Evolutionary conservation across 768 basidiomycete species (phyloP).

Genomic region (Porpolomopsis calyptriformis): DNA sequence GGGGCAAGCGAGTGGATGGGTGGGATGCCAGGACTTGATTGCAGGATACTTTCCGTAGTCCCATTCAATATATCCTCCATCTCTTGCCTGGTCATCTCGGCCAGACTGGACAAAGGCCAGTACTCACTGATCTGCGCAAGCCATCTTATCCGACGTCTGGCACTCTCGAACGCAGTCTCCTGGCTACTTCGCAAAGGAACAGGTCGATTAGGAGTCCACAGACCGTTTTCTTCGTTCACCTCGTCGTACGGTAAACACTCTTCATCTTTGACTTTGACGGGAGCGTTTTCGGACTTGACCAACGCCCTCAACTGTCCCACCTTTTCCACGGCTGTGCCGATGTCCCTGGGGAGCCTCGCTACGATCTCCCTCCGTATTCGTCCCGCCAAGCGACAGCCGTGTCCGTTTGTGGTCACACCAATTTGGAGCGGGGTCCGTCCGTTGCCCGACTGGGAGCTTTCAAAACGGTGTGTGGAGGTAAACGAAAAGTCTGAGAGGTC

Average conservation of each 20-base stretch:
- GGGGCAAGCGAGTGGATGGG: slow-evolving; percentile 27
- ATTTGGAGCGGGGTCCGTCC: slow-evolving; percentile 53
- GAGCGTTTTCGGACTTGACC: slow-evolving; percentile 29
- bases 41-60: slow-evolving; percentile 9
- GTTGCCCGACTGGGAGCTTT: slow-evolving; percentile 34
- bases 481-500: slow-evolving; percentile 85
- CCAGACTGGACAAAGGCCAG: slow-evolving; percentile 76
- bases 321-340: slow-evolving; percentile 65
- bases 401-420: slow-evolving; percentile 83
- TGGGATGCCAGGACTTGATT: slow-evolving; percentile 7
- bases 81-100: slow-evolving; percentile 53
- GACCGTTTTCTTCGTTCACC: slow-evolving; percentile 41
- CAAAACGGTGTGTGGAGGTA: slow-evolving; percentile 75
- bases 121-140: slow-evolving; percentile 95
- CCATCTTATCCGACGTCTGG: slow-evolving; percentile 76
- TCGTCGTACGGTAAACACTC: slow-evolving; percentile 30
- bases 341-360: slow-evolving; percentile 54
- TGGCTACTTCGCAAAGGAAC: slow-evolving; percentile 39
- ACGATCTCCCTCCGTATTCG: slow-evolving; percentile 79
- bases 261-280: slow-evolving; percentile 10
- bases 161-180: slow-evolving; percentile 34
- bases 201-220: slow-evolving; percentile 58
- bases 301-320: slow-evolving; percentile 59
- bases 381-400: slow-evolving; percentile 76
- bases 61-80: slow-evolving; percentile 56